Conservation (phyloP, 805 yeast genomes). For the Wilhelminamyces savonicus region DNA sequence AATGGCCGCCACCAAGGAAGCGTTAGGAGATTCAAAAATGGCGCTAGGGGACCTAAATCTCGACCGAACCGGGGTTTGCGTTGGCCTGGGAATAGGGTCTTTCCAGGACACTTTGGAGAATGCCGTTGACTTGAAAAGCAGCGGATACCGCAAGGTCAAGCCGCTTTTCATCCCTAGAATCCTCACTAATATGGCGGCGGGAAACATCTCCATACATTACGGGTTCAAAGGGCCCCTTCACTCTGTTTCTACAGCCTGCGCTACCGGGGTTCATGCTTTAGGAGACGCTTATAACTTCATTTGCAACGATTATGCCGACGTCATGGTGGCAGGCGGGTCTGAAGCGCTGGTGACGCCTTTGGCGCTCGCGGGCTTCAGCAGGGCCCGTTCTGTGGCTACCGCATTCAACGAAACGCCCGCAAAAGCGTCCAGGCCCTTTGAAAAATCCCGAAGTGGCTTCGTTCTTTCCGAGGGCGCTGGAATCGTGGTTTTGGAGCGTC, state of each 20-base stretch:
- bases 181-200: slow-evolving; percentile 90
- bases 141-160: slow-evolving; percentile 60
- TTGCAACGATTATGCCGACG: slow-evolving; percentile 71
- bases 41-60: slow-evolving; percentile 26
- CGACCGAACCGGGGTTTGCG: slow-evolving; percentile 59
- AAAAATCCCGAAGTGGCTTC: slow-evolving; percentile 70
- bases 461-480: slow-evolving; percentile 95
- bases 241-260: slow-evolving; percentile 90
- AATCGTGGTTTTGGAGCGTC: slow-evolving; percentile 64
- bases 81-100: slow-evolving; percentile 93
- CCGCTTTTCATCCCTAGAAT: slow-evolving; percentile 85
- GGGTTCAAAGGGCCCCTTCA: slow-evolving; percentile 83
- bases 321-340: slow-evolving; percentile 91
- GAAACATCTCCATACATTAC: slow-evolving; percentile 75
- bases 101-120: slow-evolving; percentile 67
- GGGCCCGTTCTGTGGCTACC: slow-evolving; percentile 76
- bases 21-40: slow-evolving; percentile 61
- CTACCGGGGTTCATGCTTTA: slow-evolving; percentile 89
- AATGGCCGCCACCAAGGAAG: slow-evolving; percentile 69
- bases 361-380: slow-evolving; percentile 83
- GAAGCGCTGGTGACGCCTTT: slow-evolving; percentile 85
- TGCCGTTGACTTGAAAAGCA: slow-evolving; percentile 40
- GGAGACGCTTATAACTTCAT: slow-evolving; percentile 90
- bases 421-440: slow-evolving; percentile 84
- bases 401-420: slow-evolving; percentile 55